These are phyloP conservation scores for Bremia lactucae DNA, from an alignment of 352 stramenopile genomes.

Conservation along the genomic window DNA sequence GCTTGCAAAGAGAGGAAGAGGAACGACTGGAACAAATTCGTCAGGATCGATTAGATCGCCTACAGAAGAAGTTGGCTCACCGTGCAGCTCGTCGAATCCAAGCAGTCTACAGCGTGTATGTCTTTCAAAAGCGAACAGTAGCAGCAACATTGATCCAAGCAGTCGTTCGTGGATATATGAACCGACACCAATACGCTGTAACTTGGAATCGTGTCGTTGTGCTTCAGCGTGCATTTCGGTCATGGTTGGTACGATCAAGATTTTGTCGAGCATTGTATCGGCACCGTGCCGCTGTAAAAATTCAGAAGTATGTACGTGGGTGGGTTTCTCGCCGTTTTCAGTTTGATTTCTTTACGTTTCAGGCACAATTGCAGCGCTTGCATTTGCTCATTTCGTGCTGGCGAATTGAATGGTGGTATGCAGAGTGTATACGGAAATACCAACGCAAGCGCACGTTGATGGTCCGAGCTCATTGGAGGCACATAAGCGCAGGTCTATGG, in stretches of 20 bases:
- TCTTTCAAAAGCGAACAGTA: slow-evolving; percentile 12
- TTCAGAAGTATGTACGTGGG: slow-evolving; percentile 41
- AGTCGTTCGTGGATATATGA: slow-evolving; percentile 15
- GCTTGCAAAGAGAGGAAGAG: slow-evolving; percentile 19
- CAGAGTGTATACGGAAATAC: slow-evolving; percentile 10
- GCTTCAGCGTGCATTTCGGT: slow-evolving; percentile 12
- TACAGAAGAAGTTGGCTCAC: slow-evolving; percentile 23
- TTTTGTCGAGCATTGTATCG: slow-evolving; percentile 10
- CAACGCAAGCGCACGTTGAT: slow-evolving; percentile 18
- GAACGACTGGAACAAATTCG: slow-evolving; percentile 20
- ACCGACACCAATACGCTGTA: slow-evolving; percentile 13
- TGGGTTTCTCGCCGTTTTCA: slow-evolving; percentile 19
- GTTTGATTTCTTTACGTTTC: slow-evolving; percentile 36
- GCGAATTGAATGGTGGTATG: slow-evolving; percentile 45
- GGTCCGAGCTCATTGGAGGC: slow-evolving; percentile 23
- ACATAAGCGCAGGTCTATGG: slow-evolving; percentile 18
- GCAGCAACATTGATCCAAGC: slow-evolving; percentile 22
- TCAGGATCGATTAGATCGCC: slow-evolving; percentile 5
- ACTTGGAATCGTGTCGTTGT: slow-evolving; percentile 2
- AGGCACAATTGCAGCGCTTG: slow-evolving; percentile 27
- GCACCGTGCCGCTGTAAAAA: slow-evolving; percentile 20
- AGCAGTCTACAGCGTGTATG: slow-evolving; percentile 14
- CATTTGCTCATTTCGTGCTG: slow-evolving; percentile 33
- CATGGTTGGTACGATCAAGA: slow-evolving; percentile 8
- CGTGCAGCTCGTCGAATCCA: slow-evolving; percentile 27